Evolutionary conservation across 768 basidiomycete genomes (phyloP), one percentile per base, ranked within the genome.

Genomic region (Exidia glandulosa): DNA sequence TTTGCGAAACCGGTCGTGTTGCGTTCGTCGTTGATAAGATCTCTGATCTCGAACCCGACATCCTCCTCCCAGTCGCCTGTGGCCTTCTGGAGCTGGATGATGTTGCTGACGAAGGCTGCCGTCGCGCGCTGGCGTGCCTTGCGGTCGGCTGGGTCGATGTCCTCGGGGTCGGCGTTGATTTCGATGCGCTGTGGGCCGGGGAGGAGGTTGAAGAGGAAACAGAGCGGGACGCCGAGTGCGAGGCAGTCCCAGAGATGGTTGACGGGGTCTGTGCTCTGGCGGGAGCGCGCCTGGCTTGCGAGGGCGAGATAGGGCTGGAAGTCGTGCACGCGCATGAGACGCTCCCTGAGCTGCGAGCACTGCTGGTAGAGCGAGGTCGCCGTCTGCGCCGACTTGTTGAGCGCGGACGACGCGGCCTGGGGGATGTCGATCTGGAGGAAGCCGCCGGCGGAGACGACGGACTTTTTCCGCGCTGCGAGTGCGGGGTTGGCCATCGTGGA

Each of bases 1-100:
- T 96, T 96, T 68, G 97, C 94, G 62, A 98, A 77, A 3, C 92
- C 93, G 66, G 94, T 93, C 4, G 90, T 96, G 66, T 90, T 88
- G 52, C 89, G 82, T 68, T 89, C 84, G 83, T 59, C 60, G n/a
- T 69, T 70, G 63, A 87, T 90, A 56, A 98, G 76, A 71, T 98
- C 95, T 32, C 88, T 88, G 16, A 98, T 85, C 0, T 90, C 92
- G 73, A 97, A 97, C 64, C 52, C 84, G 81, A 68, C 90, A 87
- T 66, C 86, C 59, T 82, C 80, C 13, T 80, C 78, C 71, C 90
- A 82, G 50, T 54, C 50, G 50, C 50, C 50, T 9, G 9, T 19
- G 30, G 50, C 50, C 63, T 81, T 79, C 67, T 80, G 77, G 60
- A 87, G 77, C 54, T 81, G 79, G 58, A 81, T 84, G 66, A 95